Conservation (phyloP, 2,329 filamentous ascomycete species). For the Talaromyces pinophilus region DNA sequence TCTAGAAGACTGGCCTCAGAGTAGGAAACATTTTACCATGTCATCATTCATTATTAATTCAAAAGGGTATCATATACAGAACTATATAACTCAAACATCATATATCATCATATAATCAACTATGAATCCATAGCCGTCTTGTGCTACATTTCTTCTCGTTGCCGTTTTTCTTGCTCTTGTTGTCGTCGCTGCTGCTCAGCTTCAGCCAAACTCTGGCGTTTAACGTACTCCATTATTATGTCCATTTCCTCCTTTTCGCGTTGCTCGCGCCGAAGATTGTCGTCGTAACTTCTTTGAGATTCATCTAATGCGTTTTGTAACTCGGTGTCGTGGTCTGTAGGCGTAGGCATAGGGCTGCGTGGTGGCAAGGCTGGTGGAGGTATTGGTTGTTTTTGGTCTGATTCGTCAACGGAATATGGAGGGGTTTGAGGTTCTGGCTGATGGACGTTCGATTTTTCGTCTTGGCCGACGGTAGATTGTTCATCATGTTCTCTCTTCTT, state of each 20-base stretch:
- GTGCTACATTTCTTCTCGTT: background rate
- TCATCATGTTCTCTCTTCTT: slow-evolving; percentile 22
- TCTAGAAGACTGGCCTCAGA: too few relatives aligned
- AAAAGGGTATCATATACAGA: slow-evolving; percentile 4
- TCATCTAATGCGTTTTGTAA: slow-evolving; percentile 33
- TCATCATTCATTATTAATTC: background rate
- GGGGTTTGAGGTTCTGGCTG: background rate
- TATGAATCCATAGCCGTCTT: background rate
- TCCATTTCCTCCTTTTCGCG: slow-evolving; percentile 65
- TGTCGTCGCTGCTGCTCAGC: slow-evolving; percentile 12
- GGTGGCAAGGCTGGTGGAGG: slow-evolving; percentile 16
- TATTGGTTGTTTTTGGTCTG: background rate
- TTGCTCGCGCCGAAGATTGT: slow-evolving; percentile 51
- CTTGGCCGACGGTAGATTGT: background rate
- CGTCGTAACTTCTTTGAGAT: slow-evolving; percentile 34
- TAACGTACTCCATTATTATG: slow-evolving; percentile 73
- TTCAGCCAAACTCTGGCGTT: slow-evolving; percentile 66
- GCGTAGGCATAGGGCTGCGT: background rate
- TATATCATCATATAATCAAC: background rate
- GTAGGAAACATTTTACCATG: background rate
- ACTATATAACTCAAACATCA: background rate
- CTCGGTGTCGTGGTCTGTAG: slow-evolving; percentile 32
- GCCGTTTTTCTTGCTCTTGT: background rate
- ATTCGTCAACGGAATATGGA: background rate
- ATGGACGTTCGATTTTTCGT: background rate